These are phyloP conservation scores for Populus hybrid DNA, from an alignment of 441 rosid species.

Conservation along the genomic window DNA sequence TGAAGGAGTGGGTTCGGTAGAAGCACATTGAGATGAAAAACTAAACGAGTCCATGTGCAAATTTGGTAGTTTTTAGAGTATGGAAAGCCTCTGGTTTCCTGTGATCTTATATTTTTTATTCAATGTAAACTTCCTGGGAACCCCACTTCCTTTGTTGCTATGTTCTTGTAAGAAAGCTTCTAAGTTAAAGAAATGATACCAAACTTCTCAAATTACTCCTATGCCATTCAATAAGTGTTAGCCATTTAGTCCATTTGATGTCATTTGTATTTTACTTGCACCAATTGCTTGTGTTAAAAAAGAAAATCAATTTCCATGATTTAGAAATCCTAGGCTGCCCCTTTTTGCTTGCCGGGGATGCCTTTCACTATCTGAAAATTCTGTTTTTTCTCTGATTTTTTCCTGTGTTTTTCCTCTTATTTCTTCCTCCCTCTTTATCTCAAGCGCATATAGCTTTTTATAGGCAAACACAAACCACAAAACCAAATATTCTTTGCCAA, in stretches of 20 bases:
- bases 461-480: too few relatives aligned
- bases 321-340: not conserved
- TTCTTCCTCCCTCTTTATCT: too few relatives aligned
- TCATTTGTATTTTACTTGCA: not conserved
- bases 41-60: slow-evolving; percentile 56
- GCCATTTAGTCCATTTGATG: not conserved
- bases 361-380: too few relatives aligned
- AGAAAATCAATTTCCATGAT: not conserved
- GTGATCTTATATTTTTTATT: slow-evolving; percentile 7
- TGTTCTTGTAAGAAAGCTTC: slow-evolving; percentile 25
- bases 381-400: too few relatives aligned
- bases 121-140: slow-evolving; percentile 19
- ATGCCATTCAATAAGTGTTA: not conserved
- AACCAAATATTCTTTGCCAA: too few relatives aligned
- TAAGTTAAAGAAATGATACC: slow-evolving; percentile 7
- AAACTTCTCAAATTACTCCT: not conserved
- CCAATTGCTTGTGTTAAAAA: not conserved
- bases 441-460: too few relatives aligned
- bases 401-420: too few relatives aligned
- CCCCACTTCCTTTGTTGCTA: slow-evolving; percentile 36
- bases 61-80: slow-evolving; percentile 17
- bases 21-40: slow-evolving; percentile 52
- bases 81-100: slow-evolving; percentile 47
- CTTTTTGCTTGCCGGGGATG: not conserved
- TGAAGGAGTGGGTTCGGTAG: slow-evolving; percentile 5